Base-by-base conservation (phyloP, 176 grass and related monocot genomes). In the Neostapfia colusana region DNA sequence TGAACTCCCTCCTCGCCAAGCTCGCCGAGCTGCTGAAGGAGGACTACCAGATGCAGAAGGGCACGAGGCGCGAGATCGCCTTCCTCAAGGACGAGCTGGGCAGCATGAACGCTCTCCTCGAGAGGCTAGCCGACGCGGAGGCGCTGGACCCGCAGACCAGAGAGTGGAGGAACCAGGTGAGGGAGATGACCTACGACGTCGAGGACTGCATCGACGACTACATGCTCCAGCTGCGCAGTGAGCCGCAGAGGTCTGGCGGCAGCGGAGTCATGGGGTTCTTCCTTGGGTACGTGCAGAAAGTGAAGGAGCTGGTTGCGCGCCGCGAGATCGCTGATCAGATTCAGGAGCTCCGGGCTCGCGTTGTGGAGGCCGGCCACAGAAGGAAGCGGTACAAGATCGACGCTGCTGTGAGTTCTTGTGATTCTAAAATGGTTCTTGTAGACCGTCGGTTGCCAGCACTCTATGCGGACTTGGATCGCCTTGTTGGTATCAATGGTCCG, bases 141-240 rank as follows among this genome's bases (percentile, higher is more conserved):
- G 2, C 0, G 5, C 59, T 78, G 0, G 60, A 73, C 13, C 39
- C 28, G 16, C 85, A 82, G 79, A 48, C 18, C 1, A 72, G 17
- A 67, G 79, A 82, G 39, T 87, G 85, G 85, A 54, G 56, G 66
- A 63, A 59, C 45, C 73, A 87, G 23, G 79, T 87, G 73, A 77
- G 79, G 49, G 85, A 87, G 67, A 65, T 87, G 59, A 13, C 59
- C 8, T 87, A 87, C 0, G 73, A 78, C 17, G 67, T 78, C 0
- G 85, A 87, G 79, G 79, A 87, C 7, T 73, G 23, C 2, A 8
- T 87, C 0, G 85, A 87, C 0, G 40, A 7, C 3, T 77, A 77
- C 65, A 72, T 31, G 73, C 66, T 2, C 1, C 72, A 18, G 57
- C 57, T 56, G 46, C 55, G 9, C 4, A 0, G 18, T 0, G 72